These are phyloP conservation scores for Eucalyptus sp. DNA, from an alignment of 345 rosid genomes.

Conservation along the genomic window DNA sequence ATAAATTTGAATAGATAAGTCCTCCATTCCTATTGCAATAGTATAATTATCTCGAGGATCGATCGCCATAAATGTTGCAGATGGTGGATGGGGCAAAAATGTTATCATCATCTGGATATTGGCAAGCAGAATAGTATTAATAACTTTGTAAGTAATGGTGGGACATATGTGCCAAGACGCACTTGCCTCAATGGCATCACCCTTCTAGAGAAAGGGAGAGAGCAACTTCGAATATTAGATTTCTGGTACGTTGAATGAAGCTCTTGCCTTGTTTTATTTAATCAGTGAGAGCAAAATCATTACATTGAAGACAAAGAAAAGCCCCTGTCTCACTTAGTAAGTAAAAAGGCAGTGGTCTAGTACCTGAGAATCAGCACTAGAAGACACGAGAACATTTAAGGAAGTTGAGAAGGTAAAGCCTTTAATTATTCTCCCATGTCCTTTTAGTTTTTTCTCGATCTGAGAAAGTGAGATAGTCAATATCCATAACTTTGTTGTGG, in stretches of 20 bases:
- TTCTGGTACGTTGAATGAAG: background rate
- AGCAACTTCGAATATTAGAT: too few species aligned
- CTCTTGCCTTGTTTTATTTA: background rate
- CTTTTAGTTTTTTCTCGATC: conserved; percentile 25
- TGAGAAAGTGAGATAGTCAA: background rate
- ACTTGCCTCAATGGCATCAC: too few species aligned
- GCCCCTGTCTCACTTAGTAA: background rate
- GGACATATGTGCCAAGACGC: too few species aligned
- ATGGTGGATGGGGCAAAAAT: conserved; percentile 74
- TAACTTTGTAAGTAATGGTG: background rate
- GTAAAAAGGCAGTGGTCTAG: background rate
- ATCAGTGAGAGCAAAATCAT: background rate
- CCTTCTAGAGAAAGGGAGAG: too few species aligned
- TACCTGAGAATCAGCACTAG: conserved; percentile 75
- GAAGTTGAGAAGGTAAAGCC: conserved; percentile 70
- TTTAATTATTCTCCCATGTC: conserved; percentile 75
- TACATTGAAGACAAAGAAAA: background rate
- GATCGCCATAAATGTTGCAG: conserved; percentile 50
- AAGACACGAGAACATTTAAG: conserved; percentile 59
- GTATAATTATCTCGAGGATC: conserved; percentile 36
- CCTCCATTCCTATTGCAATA: conserved; percentile 86
- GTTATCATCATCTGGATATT: conserved; percentile 52
- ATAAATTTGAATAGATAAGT: conserved; percentile 65
- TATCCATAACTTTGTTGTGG: accelerated
- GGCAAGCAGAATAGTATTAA: background rate